Evolutionary conservation across 805 yeast species (phyloP).

Genomic region (Starmerella sp.): DNA sequence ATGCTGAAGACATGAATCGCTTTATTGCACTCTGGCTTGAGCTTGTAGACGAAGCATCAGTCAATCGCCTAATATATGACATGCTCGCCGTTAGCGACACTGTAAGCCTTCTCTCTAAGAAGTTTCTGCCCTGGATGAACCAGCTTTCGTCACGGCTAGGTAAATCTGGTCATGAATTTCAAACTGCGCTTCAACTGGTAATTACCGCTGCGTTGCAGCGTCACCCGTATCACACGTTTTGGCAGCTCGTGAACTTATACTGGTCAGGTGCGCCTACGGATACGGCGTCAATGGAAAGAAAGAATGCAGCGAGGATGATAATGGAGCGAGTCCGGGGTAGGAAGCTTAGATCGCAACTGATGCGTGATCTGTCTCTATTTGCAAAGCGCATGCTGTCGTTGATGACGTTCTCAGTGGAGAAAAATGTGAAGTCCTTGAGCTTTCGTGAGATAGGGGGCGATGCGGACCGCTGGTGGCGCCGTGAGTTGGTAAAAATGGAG

Average conservation of each 20-base stretch:
- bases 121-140: conserved; percentile 68
- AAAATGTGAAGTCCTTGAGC: neutral
- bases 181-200: conserved; percentile 33
- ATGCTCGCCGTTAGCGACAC: neutral
- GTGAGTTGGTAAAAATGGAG: conserved; percentile 33
- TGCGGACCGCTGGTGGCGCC: conserved; percentile 48
- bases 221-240: conserved; percentile 16
- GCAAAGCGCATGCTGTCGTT: conserved; percentile 1
- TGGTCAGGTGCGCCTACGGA: neutral
- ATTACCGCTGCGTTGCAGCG: neutral
- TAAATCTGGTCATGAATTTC: conserved; percentile 46
- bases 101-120: conserved; percentile 41
- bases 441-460: neutral
- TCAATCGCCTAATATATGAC: conserved; percentile 29
- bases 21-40: conserved; percentile 80
- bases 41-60: conserved; percentile 35
- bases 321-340: neutral
- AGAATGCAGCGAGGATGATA: conserved; percentile 1
- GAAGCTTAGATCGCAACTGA: neutral
- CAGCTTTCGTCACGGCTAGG: conserved; percentile 64
- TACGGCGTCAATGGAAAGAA: neutral
- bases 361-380: neutral
- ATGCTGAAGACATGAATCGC: conserved; percentile 26
- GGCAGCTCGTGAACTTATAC: conserved; percentile 15
- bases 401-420: neutral